Percentiles rank a stretch among this genome's conserved stretches.
These are phyloP conservation scores for Dioszegia hungarica DNA, from an alignment of 768 basidiomycete genomes.

Conservation along the genomic window DNA sequence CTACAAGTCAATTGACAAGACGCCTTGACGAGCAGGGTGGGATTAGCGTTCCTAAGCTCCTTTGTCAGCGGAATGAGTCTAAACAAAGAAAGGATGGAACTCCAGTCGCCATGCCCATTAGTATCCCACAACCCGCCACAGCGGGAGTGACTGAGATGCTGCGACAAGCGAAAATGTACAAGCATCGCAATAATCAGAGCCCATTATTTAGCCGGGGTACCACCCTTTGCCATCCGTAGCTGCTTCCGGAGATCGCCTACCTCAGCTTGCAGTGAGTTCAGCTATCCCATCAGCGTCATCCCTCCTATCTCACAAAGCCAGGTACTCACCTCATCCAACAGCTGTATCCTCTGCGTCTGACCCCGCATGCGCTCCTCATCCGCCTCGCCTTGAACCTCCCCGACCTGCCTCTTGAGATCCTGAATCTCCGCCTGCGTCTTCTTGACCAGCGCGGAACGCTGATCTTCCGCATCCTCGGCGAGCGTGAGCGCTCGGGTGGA, in stretches of 20 bases:
- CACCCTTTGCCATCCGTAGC: conserved; percentile 20
- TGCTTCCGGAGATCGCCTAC: conserved; percentile 42
- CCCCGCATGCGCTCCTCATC: conserved; percentile 62
- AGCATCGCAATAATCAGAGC: too few species aligned
- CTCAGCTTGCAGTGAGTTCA: conserved; percentile 44
- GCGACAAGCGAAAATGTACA: too few species aligned
- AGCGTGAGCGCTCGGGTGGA: conserved; percentile 67
- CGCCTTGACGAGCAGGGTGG: too few species aligned
- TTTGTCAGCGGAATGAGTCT: too few species aligned
- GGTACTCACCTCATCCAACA: conserved; percentile 75
- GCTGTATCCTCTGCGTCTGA: conserved; percentile 71
- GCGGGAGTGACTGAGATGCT: too few species aligned
- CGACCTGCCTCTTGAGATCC: conserved; percentile 63
- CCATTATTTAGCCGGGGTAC: too few species aligned
- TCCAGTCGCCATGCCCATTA: too few species aligned
- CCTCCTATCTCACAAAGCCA: not conserved
- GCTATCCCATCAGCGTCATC: conserved; percentile 18
- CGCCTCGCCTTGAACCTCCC: conserved; percentile 60
- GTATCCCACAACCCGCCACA: too few species aligned
- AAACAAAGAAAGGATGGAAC: too few species aligned
- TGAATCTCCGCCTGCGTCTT: conserved; percentile 51
- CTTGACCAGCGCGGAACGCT: conserved; percentile 56
- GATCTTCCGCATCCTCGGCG: conserved; percentile 59
- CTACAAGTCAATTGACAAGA: too few species aligned
- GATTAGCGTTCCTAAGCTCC: too few species aligned